Conservation (phyloP, 2,329 filamentous ascomycete genomes). For the Colletotrichum spinosum region DNA sequence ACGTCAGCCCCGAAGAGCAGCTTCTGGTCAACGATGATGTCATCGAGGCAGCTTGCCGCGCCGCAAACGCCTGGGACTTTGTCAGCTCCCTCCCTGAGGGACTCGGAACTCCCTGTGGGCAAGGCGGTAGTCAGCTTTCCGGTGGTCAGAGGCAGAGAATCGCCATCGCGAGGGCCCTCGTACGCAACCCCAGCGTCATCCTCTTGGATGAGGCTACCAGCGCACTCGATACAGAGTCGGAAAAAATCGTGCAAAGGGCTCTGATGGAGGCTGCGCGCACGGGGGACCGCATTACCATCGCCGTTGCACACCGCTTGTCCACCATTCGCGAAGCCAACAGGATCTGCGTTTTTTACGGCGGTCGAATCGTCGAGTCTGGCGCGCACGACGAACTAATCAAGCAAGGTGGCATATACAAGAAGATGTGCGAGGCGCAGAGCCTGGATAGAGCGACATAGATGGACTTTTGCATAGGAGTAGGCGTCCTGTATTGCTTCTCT, state of each 20-base stretch:
- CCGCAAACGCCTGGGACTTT: constrained; percentile 69
- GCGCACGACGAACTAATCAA: constrained; percentile 26
- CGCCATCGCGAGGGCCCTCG: constrained; percentile 77
- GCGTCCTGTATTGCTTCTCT: background rate
- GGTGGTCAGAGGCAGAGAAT: constrained; percentile 80
- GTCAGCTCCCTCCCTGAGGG: constrained; percentile 64
- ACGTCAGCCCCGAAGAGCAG: background rate
- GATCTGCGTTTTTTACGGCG: constrained; percentile 33
- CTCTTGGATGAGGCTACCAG: constrained; percentile 80
- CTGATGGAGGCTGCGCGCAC: constrained; percentile 53
- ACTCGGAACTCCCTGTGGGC: constrained; percentile 72
- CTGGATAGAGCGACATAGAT: constrained; percentile 13
- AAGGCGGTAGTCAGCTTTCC: constrained; percentile 75
- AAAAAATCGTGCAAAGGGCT: constrained; percentile 72
- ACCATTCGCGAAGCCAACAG: constrained; percentile 38
- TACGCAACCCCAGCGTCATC: constrained; percentile 73
- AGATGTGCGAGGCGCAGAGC: constrained; percentile 37
- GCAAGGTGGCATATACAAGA: constrained; percentile 26
- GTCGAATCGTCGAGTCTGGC: constrained; percentile 24
- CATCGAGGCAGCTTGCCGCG: constrained; percentile 61
- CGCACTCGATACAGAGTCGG: constrained; percentile 72
- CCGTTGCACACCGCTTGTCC: constrained; percentile 37
- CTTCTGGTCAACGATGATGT: constrained; percentile 45
- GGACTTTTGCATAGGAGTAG: background rate
- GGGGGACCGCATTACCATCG: constrained; percentile 31